phyloP scores from a whole-genome alignment of 176 grass and related monocot species.

The Musa beccarii region DNA sequence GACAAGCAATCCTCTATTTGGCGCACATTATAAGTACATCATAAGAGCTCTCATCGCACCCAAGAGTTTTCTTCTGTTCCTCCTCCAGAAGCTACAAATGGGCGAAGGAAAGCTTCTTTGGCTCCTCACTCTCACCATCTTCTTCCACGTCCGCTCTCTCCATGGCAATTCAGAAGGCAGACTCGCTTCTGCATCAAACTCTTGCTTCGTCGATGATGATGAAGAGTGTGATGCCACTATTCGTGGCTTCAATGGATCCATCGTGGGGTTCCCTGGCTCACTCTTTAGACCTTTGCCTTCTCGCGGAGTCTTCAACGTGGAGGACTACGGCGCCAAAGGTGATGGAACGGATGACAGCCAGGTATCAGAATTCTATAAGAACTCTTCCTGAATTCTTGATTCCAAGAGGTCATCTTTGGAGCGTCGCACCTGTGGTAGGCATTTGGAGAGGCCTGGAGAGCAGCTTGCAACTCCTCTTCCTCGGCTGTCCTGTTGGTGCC shows the following conservation, averaged over 20 bases:
- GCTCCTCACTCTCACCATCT: constrained; percentile 13
- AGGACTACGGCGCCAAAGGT: constrained; percentile 32
- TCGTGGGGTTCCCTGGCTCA: not conserved
- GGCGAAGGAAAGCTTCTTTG: constrained; percentile 18
- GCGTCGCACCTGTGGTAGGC: constrained; percentile 24
- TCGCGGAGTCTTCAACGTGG: constrained; percentile 32
- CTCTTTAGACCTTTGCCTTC: not conserved
- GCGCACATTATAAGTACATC: not conserved
- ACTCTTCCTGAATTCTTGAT: not conserved
- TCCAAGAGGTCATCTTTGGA: not conserved
- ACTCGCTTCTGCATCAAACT: too few species aligned
- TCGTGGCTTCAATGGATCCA: constrained; percentile 2
- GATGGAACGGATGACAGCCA: constrained; percentile 26
- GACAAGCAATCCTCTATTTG: not conserved
- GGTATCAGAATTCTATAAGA: constrained; percentile 19
- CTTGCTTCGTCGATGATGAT: constrained; percentile 5
- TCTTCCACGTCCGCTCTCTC: constrained; percentile 7
- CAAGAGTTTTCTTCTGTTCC: too few species aligned
- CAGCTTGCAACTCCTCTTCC: constrained; percentile 27
- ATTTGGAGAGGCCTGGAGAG: constrained; percentile 54
- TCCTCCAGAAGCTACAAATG: not conserved
- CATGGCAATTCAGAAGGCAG: not conserved
- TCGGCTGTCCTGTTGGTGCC: constrained; percentile 24
- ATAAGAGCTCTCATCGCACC: too few species aligned
- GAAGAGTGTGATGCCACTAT: not conserved